These are phyloP conservation scores for Boletus reticulatus DNA, from an alignment of 768 basidiomycete species.

Conservation along the genomic window DNA sequence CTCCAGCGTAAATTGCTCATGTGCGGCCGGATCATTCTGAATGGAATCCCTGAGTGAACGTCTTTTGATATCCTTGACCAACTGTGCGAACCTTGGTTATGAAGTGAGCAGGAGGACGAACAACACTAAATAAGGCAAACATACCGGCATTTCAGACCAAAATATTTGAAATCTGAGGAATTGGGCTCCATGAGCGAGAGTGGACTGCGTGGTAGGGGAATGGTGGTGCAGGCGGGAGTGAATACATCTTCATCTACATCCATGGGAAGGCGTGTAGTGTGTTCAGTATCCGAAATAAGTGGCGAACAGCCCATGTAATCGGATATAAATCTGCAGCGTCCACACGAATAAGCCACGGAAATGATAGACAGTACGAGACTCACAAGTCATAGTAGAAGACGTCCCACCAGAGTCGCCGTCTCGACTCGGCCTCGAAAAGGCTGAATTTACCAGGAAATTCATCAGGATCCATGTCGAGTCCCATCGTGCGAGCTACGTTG, in stretches of 20 bases:
- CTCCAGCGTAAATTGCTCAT: slow-evolving; percentile 50
- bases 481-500: slow-evolving; percentile 61
- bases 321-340: slow-evolving; percentile 55
- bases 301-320: slow-evolving; percentile 66
- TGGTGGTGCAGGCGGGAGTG: slow-evolving; percentile 41
- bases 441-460: slow-evolving; percentile 46
- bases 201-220: slow-evolving; percentile 38
- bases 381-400: slow-evolving; percentile 76
- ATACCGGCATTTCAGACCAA: slow-evolving; percentile 61
- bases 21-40: slow-evolving; percentile 25
- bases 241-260: slow-evolving; percentile 58
- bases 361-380: slow-evolving; percentile 28
- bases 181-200: slow-evolving; percentile 26
- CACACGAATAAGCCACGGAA: slow-evolving; percentile 11
- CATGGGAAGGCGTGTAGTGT: slow-evolving; percentile 53
- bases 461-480: slow-evolving; percentile 58
- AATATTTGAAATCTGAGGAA: slow-evolving; percentile 42
- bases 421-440: slow-evolving; percentile 50
- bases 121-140: slow-evolving; percentile 8
- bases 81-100: slow-evolving; percentile 50
- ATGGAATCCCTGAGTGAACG: slow-evolving; percentile 44
- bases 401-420: slow-evolving; percentile 75
- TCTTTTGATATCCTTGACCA: slow-evolving; percentile 60
- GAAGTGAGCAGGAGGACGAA: slow-evolving; percentile 2
- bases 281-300: slow-evolving; percentile 53